Percentiles rank a stretch among this genome's conserved stretches.
Conservation (phyloP, 129 eudicot genomes). For the Flaveria brownii region DNA sequence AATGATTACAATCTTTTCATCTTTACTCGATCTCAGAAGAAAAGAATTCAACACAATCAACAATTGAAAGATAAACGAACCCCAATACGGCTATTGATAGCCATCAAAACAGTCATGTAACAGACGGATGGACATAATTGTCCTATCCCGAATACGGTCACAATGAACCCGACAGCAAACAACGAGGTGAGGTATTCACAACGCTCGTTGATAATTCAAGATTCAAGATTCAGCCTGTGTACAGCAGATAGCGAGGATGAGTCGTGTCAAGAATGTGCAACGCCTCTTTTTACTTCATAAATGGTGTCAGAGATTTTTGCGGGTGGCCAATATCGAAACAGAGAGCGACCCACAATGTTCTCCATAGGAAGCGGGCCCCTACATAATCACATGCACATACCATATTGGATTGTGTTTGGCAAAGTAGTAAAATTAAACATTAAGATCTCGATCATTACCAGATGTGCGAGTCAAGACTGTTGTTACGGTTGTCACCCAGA, state of each 20-base stretch:
- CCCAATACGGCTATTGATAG: slow-evolving; percentile 24
- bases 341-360: slow-evolving; percentile 81
- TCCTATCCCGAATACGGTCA: slow-evolving; percentile 9
- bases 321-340: slow-evolving; percentile 96
- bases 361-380: slow-evolving; percentile 97
- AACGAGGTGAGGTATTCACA: slow-evolving; percentile 36
- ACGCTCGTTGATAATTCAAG: slow-evolving; percentile 18
- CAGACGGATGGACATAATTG: slow-evolving; percentile 21
- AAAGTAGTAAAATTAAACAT: not conserved
- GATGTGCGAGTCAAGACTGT: slow-evolving; percentile 88
- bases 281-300: slow-evolving; percentile 41
- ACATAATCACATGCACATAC: slow-evolving; percentile 17
- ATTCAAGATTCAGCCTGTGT: slow-evolving; percentile 30
- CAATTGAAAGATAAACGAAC: not conserved
- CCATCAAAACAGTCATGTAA: slow-evolving; percentile 21
- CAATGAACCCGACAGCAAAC: slow-evolving; percentile 8
- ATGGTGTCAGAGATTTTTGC: slow-evolving; percentile 70
- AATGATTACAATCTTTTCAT: slow-evolving; percentile 12
- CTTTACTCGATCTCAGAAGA: slow-evolving; percentile 4
- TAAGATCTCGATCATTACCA: slow-evolving; percentile 48
- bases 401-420: not conserved
- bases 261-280: slow-evolving; percentile 54
- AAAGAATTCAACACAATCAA: not conserved
- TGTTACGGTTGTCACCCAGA: slow-evolving; percentile 95
- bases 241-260: not conserved